Base-by-base conservation (phyloP, 2,329 filamentous ascomycete genomes). In the Magnaporthiopsis rhizophila region DNA sequence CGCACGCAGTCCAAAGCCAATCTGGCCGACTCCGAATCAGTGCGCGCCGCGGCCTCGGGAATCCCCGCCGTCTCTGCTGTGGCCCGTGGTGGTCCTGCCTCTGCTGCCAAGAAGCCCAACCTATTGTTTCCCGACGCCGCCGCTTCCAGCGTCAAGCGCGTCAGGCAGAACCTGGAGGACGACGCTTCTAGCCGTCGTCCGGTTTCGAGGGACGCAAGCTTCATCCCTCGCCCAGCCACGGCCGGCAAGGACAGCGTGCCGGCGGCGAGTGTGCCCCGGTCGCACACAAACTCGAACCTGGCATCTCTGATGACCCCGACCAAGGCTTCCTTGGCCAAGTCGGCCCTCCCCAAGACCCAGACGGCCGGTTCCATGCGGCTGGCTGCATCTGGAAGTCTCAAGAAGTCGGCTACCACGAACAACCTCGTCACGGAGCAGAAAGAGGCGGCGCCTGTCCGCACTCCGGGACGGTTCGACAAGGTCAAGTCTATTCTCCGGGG, bases 271-370 rank as follows among this genome's bases (percentile, higher is more conserved):
- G 71, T 81, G 28, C 69, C 75, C 61, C 80, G 79, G 32, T 75
- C 81, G 0, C 78, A 81, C 64, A 80, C 83, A 66, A 30, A 50
- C 30, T 11, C 30, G 15, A 30, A 34, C 30, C 76, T 80, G 66
- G 79, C 80, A 66, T 86, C 80, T 65, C 78, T 94, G 36, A 84
- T 88, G 74, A 96, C 91, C 7, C 92, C 92, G 0, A 95, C 90
- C 11, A 92, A 91, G 73, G 80, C 91, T 9, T 91, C 90, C 0
- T 74, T 90, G 62, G 85, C 87, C 45, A 86, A 88, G 58, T 77
- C 82, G 60, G 76, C 81, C 64, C 86, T 80, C 68, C 77, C 78
- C 63, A 86, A 84, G 71, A 78, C 81, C 9, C 76, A 83, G 0
- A 60, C 64, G 0, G 59, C 83, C 81, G 63, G 78, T 78, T 28